Percentiles rank a stretch among this genome's conserved stretches.
These are phyloP conservation scores for Grosmannia huntii DNA, from an alignment of 2,329 filamentous ascomycete genomes.

Conservation along the genomic window DNA sequence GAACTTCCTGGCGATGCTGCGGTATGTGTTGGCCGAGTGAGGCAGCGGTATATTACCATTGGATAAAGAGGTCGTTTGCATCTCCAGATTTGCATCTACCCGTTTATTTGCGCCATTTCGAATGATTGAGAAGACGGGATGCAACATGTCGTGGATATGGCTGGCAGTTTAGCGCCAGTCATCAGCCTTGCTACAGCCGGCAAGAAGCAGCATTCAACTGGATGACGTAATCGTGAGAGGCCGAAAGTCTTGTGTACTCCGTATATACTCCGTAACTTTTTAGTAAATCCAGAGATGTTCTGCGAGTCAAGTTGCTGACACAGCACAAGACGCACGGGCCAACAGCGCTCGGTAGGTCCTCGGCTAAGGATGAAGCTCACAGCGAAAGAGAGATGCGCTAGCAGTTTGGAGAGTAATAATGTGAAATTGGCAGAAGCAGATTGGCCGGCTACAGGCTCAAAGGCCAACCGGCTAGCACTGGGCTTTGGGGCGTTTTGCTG, in stretches of 20 bases:
- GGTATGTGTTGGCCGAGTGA: slow-evolving; percentile 66
- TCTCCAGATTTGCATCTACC: background rate
- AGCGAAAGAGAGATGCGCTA: background rate
- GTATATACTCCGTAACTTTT: too few relatives aligned
- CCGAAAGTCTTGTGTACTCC: too few relatives aligned
- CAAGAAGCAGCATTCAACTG: too few relatives aligned
- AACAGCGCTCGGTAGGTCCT: background rate
- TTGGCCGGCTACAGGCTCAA: slow-evolving; percentile 7
- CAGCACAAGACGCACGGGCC: background rate
- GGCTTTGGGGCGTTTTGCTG: background rate
- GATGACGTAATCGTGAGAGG: too few relatives aligned
- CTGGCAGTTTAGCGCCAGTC: too few relatives aligned
- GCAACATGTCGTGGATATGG: too few relatives aligned
- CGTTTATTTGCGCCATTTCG: background rate
- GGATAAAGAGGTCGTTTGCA: background rate
- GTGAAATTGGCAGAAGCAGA: slow-evolving; percentile 12
- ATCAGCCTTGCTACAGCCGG: too few relatives aligned
- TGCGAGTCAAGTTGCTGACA: background rate
- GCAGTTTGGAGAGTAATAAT: slow-evolving; percentile 9
- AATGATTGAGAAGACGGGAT: too few relatives aligned
- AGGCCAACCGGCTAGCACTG: background rate
- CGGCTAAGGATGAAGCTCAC: background rate
- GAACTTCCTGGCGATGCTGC: slow-evolving; percentile 70
- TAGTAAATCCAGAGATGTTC: background rate
- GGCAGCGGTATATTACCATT: background rate